These are phyloP conservation scores for Lasiosphaeria ovina DNA, from an alignment of 495 filamentous ascomycete species.

Conservation along the genomic window DNA sequence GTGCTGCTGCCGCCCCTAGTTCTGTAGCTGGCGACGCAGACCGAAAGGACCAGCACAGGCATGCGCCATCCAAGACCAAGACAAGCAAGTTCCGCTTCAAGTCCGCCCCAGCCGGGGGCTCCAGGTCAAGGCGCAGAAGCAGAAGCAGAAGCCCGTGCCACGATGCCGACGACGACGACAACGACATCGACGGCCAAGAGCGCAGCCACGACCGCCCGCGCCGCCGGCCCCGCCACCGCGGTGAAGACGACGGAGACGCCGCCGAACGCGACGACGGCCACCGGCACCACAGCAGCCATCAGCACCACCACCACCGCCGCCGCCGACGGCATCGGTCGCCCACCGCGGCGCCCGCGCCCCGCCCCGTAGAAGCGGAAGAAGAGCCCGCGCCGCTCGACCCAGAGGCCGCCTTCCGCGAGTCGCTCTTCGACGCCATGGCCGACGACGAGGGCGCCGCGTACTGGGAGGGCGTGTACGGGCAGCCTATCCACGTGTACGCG, in stretches of 20 bases:
- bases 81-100: constrained; percentile 19
- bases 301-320: constrained; percentile 16
- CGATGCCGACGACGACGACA: constrained; percentile 37
- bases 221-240: neutral
- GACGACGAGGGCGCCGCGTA: constrained; percentile 95
- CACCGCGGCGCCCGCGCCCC: neutral
- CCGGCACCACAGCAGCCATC: constrained; percentile 15
- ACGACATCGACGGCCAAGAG: constrained; percentile 11
- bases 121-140: too few species aligned
- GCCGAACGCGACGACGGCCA: constrained; percentile 20
- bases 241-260: neutral
- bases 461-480: constrained; percentile 93
- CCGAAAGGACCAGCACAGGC: neutral
- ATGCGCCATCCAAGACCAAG: neutral
- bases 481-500: constrained; percentile 64
- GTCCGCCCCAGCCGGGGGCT: neutral
- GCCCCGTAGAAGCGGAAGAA: neutral
- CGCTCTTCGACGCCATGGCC: constrained; percentile 97
- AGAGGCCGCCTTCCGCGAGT: constrained; percentile 80
- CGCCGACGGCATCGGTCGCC: constrained; percentile 28
- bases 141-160: constrained; percentile 26
- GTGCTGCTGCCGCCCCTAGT: neutral
- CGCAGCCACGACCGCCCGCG: neutral
- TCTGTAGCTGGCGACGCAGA: neutral
- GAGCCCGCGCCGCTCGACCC: constrained; percentile 55